Conservation (phyloP, 2,329 filamentous ascomycete genomes). For the Dactylellina drechsleri region DNA sequence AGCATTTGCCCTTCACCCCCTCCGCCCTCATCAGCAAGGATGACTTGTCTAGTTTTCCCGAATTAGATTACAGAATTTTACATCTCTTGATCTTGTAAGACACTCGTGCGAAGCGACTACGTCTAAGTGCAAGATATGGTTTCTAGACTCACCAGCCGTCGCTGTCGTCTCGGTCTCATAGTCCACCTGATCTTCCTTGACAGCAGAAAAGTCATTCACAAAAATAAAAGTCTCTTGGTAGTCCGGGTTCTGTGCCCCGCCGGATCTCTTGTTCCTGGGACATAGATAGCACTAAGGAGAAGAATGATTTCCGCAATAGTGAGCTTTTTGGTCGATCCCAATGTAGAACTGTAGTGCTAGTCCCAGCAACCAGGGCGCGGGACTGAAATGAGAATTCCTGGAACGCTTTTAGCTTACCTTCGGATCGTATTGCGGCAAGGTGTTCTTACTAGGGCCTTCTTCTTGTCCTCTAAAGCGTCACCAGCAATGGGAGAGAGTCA, state of each 20-base stretch:
- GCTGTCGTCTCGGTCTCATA: conserved; percentile 67
- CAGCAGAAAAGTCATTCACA: conserved; percentile 96
- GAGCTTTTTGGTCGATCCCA: conserved; percentile 18
- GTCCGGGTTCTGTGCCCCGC: conserved; percentile 84
- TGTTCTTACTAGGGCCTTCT: conserved; percentile 74
- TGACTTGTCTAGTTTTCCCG: conserved; percentile 62
- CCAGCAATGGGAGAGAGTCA: neutral
- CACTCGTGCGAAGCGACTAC: neutral
- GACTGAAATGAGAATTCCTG: neutral
- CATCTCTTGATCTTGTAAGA: conserved; percentile 14
- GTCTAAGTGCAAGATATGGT: too few species aligned
- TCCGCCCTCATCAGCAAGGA: conserved; percentile 82
- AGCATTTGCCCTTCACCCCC: conserved; percentile 92
- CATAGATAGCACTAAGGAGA: conserved; percentile 85
- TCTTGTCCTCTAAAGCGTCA: conserved; percentile 74
- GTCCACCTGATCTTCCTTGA: conserved; percentile 89
- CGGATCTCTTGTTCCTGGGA: conserved; percentile 86
- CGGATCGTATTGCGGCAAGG: conserved; percentile 82
- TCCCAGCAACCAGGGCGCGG: neutral
- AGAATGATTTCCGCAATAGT: conserved; percentile 5
- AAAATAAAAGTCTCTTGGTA: conserved; percentile 92
- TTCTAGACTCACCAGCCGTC: conserved; percentile 22
- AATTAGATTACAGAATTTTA: neutral
- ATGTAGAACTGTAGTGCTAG: neutral
- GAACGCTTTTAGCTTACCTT: conserved; percentile 64